Percentiles rank a stretch among this genome's conserved stretches.
phyloP scores from a whole-genome alignment of 495 filamentous ascomycete species.

The Durotheca rogersii region DNA sequence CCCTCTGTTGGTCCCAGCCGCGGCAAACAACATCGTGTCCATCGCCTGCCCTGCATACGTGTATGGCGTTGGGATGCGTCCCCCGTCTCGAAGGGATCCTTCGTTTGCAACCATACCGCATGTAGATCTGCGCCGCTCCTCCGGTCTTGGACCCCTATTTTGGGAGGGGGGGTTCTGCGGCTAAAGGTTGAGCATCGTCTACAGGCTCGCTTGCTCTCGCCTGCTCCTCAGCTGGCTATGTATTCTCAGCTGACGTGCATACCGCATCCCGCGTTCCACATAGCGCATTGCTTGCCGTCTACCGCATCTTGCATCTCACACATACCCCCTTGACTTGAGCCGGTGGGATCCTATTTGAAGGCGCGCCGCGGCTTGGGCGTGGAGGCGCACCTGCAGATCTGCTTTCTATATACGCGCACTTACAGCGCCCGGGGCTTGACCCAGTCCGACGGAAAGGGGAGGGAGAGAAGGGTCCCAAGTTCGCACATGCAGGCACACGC shows the following conservation, averaged over 20 bases:
- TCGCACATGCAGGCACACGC: too few species aligned
- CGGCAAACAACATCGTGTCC: too few species aligned
- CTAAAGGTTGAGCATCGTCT: conserved; percentile 9
- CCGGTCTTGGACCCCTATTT: conserved; percentile 20
- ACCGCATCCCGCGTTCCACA: conserved; percentile 14
- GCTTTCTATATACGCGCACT: too few species aligned
- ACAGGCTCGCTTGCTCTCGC: conserved; percentile 5
- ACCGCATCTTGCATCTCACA: too few species aligned
- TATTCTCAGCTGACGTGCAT: conserved; percentile 28
- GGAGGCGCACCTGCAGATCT: not conserved
- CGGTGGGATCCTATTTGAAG: not conserved
- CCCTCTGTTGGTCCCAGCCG: not conserved
- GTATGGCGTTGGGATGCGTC: too few species aligned
- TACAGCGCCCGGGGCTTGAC: too few species aligned
- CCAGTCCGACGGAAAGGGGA: too few species aligned
- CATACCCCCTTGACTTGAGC: not conserved
- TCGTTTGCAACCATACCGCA: conserved; percentile 7
- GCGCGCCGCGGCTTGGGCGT: not conserved
- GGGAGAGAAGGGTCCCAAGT: too few species aligned
- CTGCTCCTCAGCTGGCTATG: too few species aligned
- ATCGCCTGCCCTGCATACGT: too few species aligned
- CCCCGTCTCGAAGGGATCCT: conserved; percentile 1
- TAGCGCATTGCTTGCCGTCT: too few species aligned
- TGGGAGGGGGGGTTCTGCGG: conserved; percentile 19
- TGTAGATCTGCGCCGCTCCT: conserved; percentile 15